Evolutionary conservation across 169 alveolate species (phyloP), one percentile per base, ranked within the genome.

Genomic region (Sarcocystis neurona): DNA sequence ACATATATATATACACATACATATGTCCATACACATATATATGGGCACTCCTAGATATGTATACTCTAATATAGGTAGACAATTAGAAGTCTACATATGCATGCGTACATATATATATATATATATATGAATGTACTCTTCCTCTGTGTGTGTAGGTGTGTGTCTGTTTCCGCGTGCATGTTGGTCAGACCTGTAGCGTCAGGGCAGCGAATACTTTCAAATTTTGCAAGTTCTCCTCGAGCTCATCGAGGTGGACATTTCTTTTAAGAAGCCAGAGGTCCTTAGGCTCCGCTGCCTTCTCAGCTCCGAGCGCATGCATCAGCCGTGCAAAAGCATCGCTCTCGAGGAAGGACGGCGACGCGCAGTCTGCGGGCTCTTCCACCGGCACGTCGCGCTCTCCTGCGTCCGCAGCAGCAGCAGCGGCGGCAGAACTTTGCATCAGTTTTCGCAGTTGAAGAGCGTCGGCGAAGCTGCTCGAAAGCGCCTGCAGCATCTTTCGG

Each of bases 361-460:
- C 53, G 39, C 10, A 48, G 43, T 72, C 82, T 15, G 32, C 12
- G 5, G 82, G 47, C 47, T 72, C 82, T 18, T 72, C 82, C 0
- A 72, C 82, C 2, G 82, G 18, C 82, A 72, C 82, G 56, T 27
- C 82, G 6, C 12, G 66, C 3, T 12, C 53, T n/a, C 58, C 34
- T 39, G 18, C 53, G 1, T 6, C 39, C n/a, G 23, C 58, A 20
- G n/a, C 27, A 20, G 5, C 79, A 15, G 10, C 77, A 6, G 15
- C n/a, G 27, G 12, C 56, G 10, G 47, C 82, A 30, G 34, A 48
- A n/a, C 15, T 41, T 2, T 30, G 47, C 32, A 72, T 2, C 41
- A 72, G 58, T 27, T 72, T 47, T 53, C 68, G 53, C 47, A 84
- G 74, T 30, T 72, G 79, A 66, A 80, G 68, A 5, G 89, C 89